Conservation (phyloP, 2,329 filamentous ascomycete genomes). For the Apiospora kogelbergensis region DNA sequence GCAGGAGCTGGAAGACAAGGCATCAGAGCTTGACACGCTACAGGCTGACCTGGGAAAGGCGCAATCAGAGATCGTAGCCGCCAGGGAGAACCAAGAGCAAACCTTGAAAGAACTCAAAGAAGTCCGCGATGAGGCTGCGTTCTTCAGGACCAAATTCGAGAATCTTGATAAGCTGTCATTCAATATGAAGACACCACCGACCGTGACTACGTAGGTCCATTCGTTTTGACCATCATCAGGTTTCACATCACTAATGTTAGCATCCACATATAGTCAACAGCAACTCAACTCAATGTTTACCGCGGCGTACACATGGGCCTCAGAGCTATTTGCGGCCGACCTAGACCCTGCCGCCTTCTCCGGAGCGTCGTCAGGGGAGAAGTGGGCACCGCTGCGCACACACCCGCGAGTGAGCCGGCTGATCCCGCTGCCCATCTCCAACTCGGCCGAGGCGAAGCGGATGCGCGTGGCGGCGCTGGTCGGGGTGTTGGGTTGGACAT, state of each 20-base stretch:
- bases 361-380: not conserved
- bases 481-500: conserved; percentile 26
- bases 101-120: not conserved
- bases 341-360: conserved; percentile 7
- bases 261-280: conserved; percentile 3
- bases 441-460: conserved; percentile 29
- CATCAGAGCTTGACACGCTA: not conserved
- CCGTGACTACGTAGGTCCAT: conserved; percentile 10
- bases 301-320: conserved; percentile 7
- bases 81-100: not conserved
- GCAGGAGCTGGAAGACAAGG: not conserved
- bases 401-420: conserved; percentile 13
- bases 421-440: conserved; percentile 31
- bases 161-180: conserved; percentile 9
- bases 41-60: not conserved
- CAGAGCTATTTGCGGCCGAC: conserved; percentile 9
- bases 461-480: conserved; percentile 33
- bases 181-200: conserved; percentile 12
- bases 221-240: not conserved
- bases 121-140: not conserved
- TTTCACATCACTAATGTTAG: not conserved
- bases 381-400: conserved; percentile 12
- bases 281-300: conserved; percentile 12
- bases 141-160: not conserved
- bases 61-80: not conserved